Evolutionary conservation across 805 yeast genomes (phyloP), one percentile per base, ranked within the genome.

Genomic region (Danielia reshetovae): DNA sequence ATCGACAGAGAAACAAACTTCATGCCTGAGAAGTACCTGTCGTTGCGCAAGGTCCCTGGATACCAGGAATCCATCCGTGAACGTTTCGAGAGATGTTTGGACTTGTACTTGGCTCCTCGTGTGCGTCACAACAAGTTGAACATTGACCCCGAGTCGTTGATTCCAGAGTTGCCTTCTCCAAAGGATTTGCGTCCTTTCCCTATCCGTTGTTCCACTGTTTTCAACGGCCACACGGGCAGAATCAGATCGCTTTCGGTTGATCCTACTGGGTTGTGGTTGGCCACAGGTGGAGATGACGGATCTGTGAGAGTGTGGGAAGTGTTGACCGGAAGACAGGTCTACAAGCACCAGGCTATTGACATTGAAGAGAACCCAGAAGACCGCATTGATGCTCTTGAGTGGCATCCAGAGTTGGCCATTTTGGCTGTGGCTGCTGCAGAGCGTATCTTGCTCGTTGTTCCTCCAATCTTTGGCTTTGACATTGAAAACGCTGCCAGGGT

Each of bases 211-310:
- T 83, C 97, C 3, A 88, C 95, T 4, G 62, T 79, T 2, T 90
- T 77, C 58, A 72, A 72, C 41, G 98, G 98, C 19, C 98, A 90
- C 57, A 64, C 65, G 27, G 95, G 82, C 28, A 81, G 81, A 51
- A 80, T 93, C 32, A 80, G 98, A 59, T 72, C 90, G 2, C 54
- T 93, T 18, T 77, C 89, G 7, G 74, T 90, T 30, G 95, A 90
- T 56, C 95, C 96, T 32, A 70, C 79, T 21, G 98, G 98, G 4
- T 70, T 83, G 49, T 93, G 96, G 93, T 68, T 93, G 37, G 98
- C 98, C 14, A 93, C 98, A 3, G 98, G 97, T 39, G 85, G 95
- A 12, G 97, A 93, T 57, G 98, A 93, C 57, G 97, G 97, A 36
- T 75, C 89, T 12, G 89, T 93, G 5, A 75, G 96, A 49, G 74